Base-by-base conservation (phyloP, 352 stramenopile species). In the Globisporangium perplexum region DNA sequence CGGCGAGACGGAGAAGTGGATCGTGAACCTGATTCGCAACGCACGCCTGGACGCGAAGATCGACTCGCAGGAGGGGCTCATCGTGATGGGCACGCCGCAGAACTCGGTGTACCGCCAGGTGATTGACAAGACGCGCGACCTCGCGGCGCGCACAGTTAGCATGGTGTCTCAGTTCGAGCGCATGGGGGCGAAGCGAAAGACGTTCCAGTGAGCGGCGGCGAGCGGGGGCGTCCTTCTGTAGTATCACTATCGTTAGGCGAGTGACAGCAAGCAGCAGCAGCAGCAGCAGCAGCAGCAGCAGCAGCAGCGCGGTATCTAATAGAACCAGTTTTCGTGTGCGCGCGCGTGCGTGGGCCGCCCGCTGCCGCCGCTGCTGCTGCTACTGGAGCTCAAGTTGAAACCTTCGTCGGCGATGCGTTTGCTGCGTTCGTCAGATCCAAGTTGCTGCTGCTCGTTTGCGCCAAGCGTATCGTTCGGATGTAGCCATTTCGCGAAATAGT, bases 11-110 rank as follows among this genome's bases (percentile, higher is more conserved):
- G 97, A 99, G 74, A 95, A 97, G 65, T 99, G 96, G 97, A 98
- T 99, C 71, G 97, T 99, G 24, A 97, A 99, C 80, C 71, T 99
- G 50, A 99, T 99, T 69, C 85, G 96, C 52, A 98, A 98, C 71
- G 95, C 96, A 15, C 86, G 96, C 48, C 72, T 98, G 20, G 95
- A 99, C 74, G 97, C 97, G 45, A 99, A 99, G 70, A 99, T 99
- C 70, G 96, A 99, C 80, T 97, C 94, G 22, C 85, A 98, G 64
- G 84, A 97, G 52, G 93, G 94, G 47, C 96, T 88, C 70, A 98
- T 99, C 28, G 85, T 99, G 53, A 99, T 99, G 97, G 95, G 93
- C 57, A 83, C 83, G 56, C 80, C 84, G 53, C 82, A 87, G 53
- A 92, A 95, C 66, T 97, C 80, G 68, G 85, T 98, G 10, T 96